These are phyloP conservation scores for Tympanopsis confertula DNA, from an alignment of 2,329 filamentous ascomycete genomes.

Conservation along the genomic window DNA sequence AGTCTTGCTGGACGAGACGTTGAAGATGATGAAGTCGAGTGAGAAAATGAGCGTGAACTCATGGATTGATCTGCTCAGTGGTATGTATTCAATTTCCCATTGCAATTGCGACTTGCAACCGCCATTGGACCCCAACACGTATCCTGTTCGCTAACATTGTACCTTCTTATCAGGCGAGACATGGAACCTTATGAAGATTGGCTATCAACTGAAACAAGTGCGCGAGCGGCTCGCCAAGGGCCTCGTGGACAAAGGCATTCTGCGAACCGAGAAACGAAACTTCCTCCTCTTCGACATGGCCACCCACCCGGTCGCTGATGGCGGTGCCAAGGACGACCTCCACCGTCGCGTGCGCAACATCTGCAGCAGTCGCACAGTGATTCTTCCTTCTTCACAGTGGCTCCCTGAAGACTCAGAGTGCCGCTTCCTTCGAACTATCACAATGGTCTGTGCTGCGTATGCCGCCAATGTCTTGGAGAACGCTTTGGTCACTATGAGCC, in stretches of 20 bases:
- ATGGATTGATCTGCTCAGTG: slow-evolving; percentile 98
- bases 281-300: slow-evolving; percentile 99
- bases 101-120: background rate
- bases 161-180: slow-evolving; percentile 63
- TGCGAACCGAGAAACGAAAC: slow-evolving; percentile 97
- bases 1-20: slow-evolving; percentile 88
- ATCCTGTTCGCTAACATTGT: slow-evolving; percentile 3
- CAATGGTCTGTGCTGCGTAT: slow-evolving; percentile 96
- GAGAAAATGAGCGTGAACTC: slow-evolving; percentile 99
- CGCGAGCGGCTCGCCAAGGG: slow-evolving; percentile 95
- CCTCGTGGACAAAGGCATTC: slow-evolving; percentile 94
- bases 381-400: slow-evolving; percentile 76
- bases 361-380: slow-evolving; percentile 85
- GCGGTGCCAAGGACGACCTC: slow-evolving; percentile 95
- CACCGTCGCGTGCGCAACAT: slow-evolving; percentile 83
- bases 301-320: slow-evolving; percentile 91
- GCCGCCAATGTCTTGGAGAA: slow-evolving; percentile 97
- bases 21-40: slow-evolving; percentile 99
- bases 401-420: slow-evolving; percentile 91
- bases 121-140: background rate
- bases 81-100: slow-evolving; percentile 38
- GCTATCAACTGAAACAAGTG: slow-evolving; percentile 98
- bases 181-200: slow-evolving; percentile 99
- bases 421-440: slow-evolving; percentile 78
- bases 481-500: slow-evolving; percentile 82